Conservation (phyloP, 2,329 filamentous ascomycete species). For the Fusarium concolor region DNA sequence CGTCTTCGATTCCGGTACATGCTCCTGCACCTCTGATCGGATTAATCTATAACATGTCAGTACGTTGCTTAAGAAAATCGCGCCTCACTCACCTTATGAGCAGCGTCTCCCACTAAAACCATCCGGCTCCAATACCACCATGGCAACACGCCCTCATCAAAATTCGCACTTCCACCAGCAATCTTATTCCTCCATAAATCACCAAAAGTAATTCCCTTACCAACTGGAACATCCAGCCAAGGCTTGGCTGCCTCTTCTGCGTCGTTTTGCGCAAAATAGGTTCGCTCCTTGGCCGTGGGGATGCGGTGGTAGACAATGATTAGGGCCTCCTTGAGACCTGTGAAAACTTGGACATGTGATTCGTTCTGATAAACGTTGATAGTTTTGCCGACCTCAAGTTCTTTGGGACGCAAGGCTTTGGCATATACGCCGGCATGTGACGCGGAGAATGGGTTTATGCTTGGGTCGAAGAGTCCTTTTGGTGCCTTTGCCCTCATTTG, state of each 20-base stretch:
- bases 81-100: constrained; percentile 11
- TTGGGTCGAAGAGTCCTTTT: constrained; percentile 21
- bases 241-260: constrained; percentile 17
- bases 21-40: constrained; percentile 28
- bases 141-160: constrained; percentile 19
- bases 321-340: constrained; percentile 7
- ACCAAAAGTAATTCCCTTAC: constrained; percentile 11
- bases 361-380: constrained; percentile 21
- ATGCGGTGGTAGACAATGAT: constrained; percentile 21
- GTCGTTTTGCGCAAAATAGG: constrained; percentile 21
- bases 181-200: constrained; percentile 21
- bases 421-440: constrained; percentile 14
- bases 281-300: constrained; percentile 7
- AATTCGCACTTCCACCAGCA: constrained; percentile 26
- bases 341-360: constrained; percentile 27
- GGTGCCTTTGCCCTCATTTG: constrained; percentile 16
- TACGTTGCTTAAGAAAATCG: too few relatives aligned
- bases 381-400: background rate
- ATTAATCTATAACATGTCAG: constrained; percentile 16
- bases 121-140: constrained; percentile 33
- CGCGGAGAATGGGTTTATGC: constrained; percentile 15
- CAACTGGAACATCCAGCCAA: constrained; percentile 17
- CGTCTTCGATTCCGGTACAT: constrained; percentile 24
- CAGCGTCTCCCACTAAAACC: constrained; percentile 27
- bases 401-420: background rate